Evolutionary conservation across 192 early-diverging fungal species (phyloP), one percentile per base, ranked within the genome.

Genomic region (Coemansia sp.): DNA sequence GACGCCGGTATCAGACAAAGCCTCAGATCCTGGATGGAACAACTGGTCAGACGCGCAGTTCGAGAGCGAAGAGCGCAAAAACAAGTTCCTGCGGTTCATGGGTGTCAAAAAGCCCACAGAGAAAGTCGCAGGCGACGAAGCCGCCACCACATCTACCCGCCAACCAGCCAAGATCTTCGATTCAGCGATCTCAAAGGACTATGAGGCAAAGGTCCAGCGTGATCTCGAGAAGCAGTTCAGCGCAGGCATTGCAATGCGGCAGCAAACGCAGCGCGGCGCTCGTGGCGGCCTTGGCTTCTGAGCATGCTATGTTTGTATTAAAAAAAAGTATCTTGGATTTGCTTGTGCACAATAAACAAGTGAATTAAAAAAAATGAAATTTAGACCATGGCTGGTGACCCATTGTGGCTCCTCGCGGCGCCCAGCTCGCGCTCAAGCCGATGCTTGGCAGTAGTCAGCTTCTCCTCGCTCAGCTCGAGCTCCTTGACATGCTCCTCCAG

Each of bases 391-490:
- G 78, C 69, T 5, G 78, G 78, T 15, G 78, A 81, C 9, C 72
- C 78, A 14, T 70, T 81, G 67, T 67, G 78, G 50, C 70, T 81
- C 59, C 78, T 69, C 56, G 75, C 42, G 32, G 70, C 62, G 11
- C 73, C 67, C 14, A 81, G 73, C 64, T 82, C 80, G 56, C 80
- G 80, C 60, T 82, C 80, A 42, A 77, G 69, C 29, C 80, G 67
- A 42, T 71, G 74, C 48, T 82, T 82, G 46, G 74, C 71, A 20
- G 73, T 32, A 17, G 71, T 56, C 45, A 82, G 72, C 66, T 68
- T 55, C 32, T 74, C 61, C 54, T 72, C 81, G 52, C 65, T 75
- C 45, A 61, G 19, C 67, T 83, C 76, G 64, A 79, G 76, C 50
- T 75, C 67, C 53, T 63, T 72, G 48, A 75, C 67, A 34, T 83